These are phyloP conservation scores for Kodamaea kakaduensis DNA, from an alignment of 805 yeast species.

Conservation along the genomic window DNA sequence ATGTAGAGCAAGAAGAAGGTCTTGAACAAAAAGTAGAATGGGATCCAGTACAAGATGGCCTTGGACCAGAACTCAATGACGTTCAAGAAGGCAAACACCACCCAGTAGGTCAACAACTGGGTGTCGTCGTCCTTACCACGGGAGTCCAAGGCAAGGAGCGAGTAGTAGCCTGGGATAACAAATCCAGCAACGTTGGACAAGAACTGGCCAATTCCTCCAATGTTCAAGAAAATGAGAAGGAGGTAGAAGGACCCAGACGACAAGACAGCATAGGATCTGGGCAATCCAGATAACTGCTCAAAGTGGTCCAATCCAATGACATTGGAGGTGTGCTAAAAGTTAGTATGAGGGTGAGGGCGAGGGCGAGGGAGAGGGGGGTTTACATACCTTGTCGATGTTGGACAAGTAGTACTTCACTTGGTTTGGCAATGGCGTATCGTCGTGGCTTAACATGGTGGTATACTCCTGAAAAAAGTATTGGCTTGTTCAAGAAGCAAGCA, in stretches of 20 bases:
- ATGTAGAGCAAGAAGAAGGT: constrained; percentile 82
- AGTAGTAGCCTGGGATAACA: constrained; percentile 83
- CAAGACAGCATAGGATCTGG: constrained; percentile 81
- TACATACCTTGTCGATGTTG: constrained; percentile 45
- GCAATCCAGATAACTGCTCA: constrained; percentile 48
- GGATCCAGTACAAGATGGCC: constrained; percentile 90
- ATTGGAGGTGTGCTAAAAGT: constrained; percentile 29
- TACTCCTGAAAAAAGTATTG: not conserved
- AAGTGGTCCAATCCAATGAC: constrained; percentile 31
- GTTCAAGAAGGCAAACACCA: constrained; percentile 88
- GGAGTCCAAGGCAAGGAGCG: constrained; percentile 80
- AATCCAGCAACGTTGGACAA: constrained; percentile 91
- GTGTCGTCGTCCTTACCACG: constrained; percentile 71
- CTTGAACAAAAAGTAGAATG: constrained; percentile 94
- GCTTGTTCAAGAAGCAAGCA: not conserved
- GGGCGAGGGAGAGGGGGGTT: not conserved
- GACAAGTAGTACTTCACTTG: constrained; percentile 47
- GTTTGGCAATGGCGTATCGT: constrained; percentile 42
- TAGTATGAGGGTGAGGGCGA: constrained; percentile 12
- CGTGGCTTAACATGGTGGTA: constrained; percentile 10
- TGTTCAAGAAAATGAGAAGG: constrained; percentile 75
- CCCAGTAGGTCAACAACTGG: constrained; percentile 93
- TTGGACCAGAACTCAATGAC: constrained; percentile 95
- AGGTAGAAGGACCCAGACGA: constrained; percentile 66
- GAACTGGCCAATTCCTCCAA: constrained; percentile 94